Percentiles rank a stretch among this genome's conserved stretches.
Conservation (phyloP, 257 asterid species). For the Eucommia ulmoides region DNA sequence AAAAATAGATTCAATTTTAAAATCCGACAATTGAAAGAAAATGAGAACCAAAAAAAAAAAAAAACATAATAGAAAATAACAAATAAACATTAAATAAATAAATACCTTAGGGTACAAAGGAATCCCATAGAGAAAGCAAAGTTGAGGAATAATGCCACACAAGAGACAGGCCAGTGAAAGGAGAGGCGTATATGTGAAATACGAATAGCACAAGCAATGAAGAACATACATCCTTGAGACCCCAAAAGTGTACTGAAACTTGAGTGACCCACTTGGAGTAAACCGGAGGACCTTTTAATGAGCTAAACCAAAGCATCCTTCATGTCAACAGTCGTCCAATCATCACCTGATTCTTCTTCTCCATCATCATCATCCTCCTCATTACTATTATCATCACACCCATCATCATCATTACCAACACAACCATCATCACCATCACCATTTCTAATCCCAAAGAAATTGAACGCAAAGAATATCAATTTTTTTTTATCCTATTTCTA, state of each 20-base stretch:
- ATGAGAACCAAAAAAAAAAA: too few relatives aligned
- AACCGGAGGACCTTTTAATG: constrained; percentile 59
- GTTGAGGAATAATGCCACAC: constrained; percentile 37
- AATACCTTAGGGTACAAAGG: constrained; percentile 54
- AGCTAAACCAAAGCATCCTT: constrained; percentile 48
- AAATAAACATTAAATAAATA: not conserved
- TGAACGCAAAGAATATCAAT: too few relatives aligned
- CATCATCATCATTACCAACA: too few relatives aligned
- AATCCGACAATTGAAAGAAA: too few relatives aligned
- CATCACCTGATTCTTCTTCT: too few relatives aligned
- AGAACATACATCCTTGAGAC: constrained; percentile 30
- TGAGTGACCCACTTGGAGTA: constrained; percentile 51
- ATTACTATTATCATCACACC: too few relatives aligned
- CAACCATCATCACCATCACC: too few relatives aligned
- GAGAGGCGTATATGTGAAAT: constrained; percentile 29
- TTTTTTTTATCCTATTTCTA: too few relatives aligned
- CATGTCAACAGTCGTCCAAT: constrained; percentile 18
- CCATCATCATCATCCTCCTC: too few relatives aligned
- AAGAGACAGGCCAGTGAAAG: constrained; percentile 30
- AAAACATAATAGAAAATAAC: not conserved
- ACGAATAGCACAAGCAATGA: constrained; percentile 49
- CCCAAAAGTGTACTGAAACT: constrained; percentile 39
- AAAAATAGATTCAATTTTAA: too few relatives aligned
- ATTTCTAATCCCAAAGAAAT: too few relatives aligned
- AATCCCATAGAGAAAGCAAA: constrained; percentile 37